Percentiles rank a stretch among this genome's conserved stretches.
phyloP scores from a whole-genome alignment of 169 alveolate species.

The Plasmodium fragile region DNA sequence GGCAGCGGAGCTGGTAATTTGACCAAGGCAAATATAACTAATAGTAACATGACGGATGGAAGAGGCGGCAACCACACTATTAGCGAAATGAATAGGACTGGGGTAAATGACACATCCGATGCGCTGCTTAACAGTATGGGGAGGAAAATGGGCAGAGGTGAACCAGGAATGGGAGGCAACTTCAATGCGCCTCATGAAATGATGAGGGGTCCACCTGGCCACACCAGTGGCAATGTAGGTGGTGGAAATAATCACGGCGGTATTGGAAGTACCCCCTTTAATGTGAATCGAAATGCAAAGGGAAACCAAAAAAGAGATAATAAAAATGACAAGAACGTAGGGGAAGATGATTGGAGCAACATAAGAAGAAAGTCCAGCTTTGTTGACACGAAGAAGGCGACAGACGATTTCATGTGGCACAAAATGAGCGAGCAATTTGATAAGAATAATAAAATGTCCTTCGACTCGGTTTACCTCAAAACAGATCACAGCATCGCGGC shows the following conservation, averaged over 20 bases:
- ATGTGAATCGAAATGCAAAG: not conserved
- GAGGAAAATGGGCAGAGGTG: not conserved
- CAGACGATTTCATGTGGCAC: slow-evolving; percentile 69
- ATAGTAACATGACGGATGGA: not conserved
- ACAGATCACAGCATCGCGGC: not conserved
- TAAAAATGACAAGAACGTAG: slow-evolving; percentile 21
- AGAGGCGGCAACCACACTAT: not conserved
- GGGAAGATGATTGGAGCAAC: slow-evolving; percentile 62
- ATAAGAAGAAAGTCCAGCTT: slow-evolving; percentile 34
- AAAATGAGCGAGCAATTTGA: slow-evolving; percentile 72
- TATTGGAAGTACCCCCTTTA: not conserved
- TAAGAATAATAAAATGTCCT: slow-evolving; percentile 8
- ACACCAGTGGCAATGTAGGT: not conserved
- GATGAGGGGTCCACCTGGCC: not conserved
- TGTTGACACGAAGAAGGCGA: slow-evolving; percentile 26
- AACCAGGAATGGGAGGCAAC: not conserved
- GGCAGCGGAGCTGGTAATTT: not conserved
- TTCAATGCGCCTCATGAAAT: not conserved
- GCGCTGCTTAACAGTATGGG: not conserved
- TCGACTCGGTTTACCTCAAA: not conserved
- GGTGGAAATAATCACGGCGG: not conserved
- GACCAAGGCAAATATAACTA: not conserved
- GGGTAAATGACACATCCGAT: not conserved
- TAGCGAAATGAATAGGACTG: not conserved
- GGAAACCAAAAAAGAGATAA: slow-evolving; percentile 17